Base-by-base conservation (phyloP, 192 early-diverging fungal genomes). In the Coemansia umbellata region DNA sequence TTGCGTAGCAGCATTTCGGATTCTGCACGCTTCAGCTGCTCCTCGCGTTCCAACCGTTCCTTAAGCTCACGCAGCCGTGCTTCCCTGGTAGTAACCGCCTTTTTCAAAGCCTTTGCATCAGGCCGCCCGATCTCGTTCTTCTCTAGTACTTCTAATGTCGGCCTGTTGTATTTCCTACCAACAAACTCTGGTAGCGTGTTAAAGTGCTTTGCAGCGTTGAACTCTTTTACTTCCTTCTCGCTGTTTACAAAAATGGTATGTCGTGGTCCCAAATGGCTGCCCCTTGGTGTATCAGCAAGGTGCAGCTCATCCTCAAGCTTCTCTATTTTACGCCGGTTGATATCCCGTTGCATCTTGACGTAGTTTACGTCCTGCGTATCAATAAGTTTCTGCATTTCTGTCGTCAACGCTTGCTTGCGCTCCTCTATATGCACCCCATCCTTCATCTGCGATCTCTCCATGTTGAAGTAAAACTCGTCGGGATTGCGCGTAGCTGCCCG, bases 381-480 rank as follows among this genome's bases (percentile, higher is more conserved):
- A 59, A 97, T 66, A 26, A 97, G 66, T 53, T 82, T 82, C 57
- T 92, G 60, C 36, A 88, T 83, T 14, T 96, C 94, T 11, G 72
- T 71, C 8, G 90, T 79, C 23, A 92, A 80, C 31, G 81, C 77
- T n/a, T 88, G 68, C 39, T 87, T 83, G 24, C 89, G 82, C 48
- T 90, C 81, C 35, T 77, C 59, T 10, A 90, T 55, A 57, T 97
- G 94, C 1, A 87, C 86, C 14, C 94, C 94, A 19, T 86, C 80
- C 68, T 91, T 89, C 49, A 91, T 89, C 57, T 87, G 83, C 17
- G 84, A 60, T 57, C 87, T 87, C 65, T 94, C 84, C 96, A 99
- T 99, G 67, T 86, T 90, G 62, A 93, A 95, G 80, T 97, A 97
- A 69, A 99, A 99, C 79, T 99, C 96, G 68, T 99, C 96, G 3